Evolutionary conservation across 2,329 filamentous ascomycete genomes (phyloP), one percentile per base, ranked within the genome.

Genomic region (Scytalidium lignicola): DNA sequence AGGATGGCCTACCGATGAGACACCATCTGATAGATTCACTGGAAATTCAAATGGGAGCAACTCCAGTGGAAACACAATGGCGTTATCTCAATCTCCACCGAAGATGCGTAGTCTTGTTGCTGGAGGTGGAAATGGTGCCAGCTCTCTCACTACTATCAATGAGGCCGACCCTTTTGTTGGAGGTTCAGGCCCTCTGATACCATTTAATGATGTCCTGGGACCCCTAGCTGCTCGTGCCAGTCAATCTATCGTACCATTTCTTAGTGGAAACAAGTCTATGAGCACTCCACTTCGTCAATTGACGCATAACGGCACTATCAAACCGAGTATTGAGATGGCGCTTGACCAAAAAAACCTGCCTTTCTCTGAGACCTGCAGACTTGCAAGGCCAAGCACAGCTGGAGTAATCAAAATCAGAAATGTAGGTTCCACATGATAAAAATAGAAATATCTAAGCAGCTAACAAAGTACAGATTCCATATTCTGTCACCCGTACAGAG

Each of bases 401-500:
- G 65, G 65, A 21, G 65, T 68, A 29, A 59, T 69, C 48, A 63
- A 60, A 50, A 65, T 69, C 46, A 62, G 58, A 32, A 69, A 69
- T 48, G 66, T 66, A 59, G 59, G 62, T 57, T 51, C 21, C 48
- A 42, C 44, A 45, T 49, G 53, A 55, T 44, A 15, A 20, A 55
- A 51, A 45, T 44, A 15, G 52, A 46, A 37, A 2, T 21, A 23
- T 6, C 21, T 43, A 37, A 39, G 40, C 12, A 54, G 43, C 50
- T 54, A 15, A 57, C 48, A n/a, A 22, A 42, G 41, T 20, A 12
- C 48, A 82, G 79, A 81, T 82, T 49, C 80, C 79, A 0, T 82
- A 80, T 54, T 65, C 67, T 15, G 74, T 76, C 43, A 75, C 68
- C 20, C 73, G 76, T 3, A 62, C 74, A 13, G 79, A 83, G 59